These are phyloP conservation scores for Narthecium ossifragum DNA, from an alignment of 106 monocot species.

Conservation along the genomic window DNA sequence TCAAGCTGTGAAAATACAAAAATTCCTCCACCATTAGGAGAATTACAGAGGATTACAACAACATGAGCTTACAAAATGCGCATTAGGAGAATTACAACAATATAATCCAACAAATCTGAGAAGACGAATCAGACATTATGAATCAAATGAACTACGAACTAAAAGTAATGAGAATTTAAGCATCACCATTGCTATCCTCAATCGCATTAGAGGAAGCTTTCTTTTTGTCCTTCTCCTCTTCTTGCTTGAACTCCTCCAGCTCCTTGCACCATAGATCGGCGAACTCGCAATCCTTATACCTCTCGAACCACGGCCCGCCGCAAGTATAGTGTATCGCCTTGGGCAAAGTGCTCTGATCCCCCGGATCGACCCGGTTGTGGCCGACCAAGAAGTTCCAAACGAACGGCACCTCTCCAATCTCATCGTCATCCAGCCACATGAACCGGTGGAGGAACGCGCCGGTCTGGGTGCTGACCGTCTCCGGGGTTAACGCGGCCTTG, in stretches of 20 bases:
- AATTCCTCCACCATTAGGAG: too few species aligned
- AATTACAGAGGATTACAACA: too few species aligned
- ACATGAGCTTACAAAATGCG: too few species aligned
- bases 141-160: too few species aligned
- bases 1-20: too few species aligned
- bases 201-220: too few species aligned
- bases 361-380: slow-evolving; percentile 32
- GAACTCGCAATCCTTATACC: slow-evolving; percentile 47
- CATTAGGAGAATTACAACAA: too few species aligned
- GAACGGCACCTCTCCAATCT: slow-evolving; percentile 43
- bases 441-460: slow-evolving; percentile 56
- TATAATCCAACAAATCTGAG: too few species aligned
- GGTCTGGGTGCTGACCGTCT: slow-evolving; percentile 30
- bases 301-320: slow-evolving; percentile 58
- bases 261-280: slow-evolving; percentile 44
- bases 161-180: too few species aligned
- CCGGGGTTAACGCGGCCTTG: slow-evolving; percentile 22
- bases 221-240: background rate
- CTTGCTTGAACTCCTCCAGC: slow-evolving; percentile 22
- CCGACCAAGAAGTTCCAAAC: slow-evolving; percentile 52
- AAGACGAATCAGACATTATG: too few species aligned
- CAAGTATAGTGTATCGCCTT: slow-evolving; percentile 47
- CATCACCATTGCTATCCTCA: too few species aligned
- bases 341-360: slow-evolving; percentile 22
- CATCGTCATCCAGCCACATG: slow-evolving; percentile 51